Base-by-base conservation (phyloP, 176 grass and related monocot species). In the Saccharum spontaneum region DNA sequence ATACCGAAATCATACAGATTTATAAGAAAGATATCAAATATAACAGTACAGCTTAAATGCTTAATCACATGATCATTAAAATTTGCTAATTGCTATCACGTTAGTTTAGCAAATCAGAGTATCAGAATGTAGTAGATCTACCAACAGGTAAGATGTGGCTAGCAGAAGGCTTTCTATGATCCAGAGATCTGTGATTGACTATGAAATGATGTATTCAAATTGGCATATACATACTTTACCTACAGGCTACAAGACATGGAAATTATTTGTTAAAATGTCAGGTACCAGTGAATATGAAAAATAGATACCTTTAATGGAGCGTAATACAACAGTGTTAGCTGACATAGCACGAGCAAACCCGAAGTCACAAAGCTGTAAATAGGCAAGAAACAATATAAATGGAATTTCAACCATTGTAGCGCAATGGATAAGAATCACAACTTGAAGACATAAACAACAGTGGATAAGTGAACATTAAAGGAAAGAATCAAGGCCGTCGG, bases 291-390 rank as follows among this genome's bases (percentile, higher is more conserved):
- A 75, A 81, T 38, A 41, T 86, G 69, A 73, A 38, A 71, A 18
- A 85, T 37, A 82, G 17, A 65, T 89, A 93, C 96, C 93, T 95
- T 98, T 98, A 83, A 93, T 98, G 80, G 93, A 98, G 70, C 96
- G 93, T 57, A 98, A 77, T 33, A 98, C 96, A 54, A 98, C 91
- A 83, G 95, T 98, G 70, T 98, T 98, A 30, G 91, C 95, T 82
- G 95, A 98, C 95, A 98, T 98, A 20, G 95, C 95, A 57, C 93
- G 89, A 75, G 96, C 96, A 98, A 98, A 98, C 79, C 96, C 96
- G 84, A 98, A 98, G 65, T 98, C 96, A 69, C 96, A 98, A 76
- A 98, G 91, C 96, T 98, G 87, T 75, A 41, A 88, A 90, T 36
- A 76, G 28, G 67, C 57, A 86, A 75, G 74, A 45, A 72, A 39